Evolutionary conservation across 768 basidiomycete species (phyloP).

Genomic region (Boletus edulis): DNA sequence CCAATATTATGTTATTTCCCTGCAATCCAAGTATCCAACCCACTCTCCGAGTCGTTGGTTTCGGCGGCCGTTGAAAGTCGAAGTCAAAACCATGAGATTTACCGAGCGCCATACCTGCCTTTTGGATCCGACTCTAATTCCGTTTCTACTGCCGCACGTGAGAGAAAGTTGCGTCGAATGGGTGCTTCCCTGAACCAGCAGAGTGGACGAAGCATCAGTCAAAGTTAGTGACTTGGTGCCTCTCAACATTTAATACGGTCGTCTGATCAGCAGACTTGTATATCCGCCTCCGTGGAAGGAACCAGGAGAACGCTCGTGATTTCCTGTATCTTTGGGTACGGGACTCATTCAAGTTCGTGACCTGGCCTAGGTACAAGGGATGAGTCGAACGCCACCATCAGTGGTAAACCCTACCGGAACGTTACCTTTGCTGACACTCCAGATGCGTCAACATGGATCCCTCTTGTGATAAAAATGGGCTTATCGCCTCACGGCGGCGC

Average conservation of each 20-base stretch:
- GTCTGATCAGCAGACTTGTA: too few relatives aligned
- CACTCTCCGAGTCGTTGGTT: too few relatives aligned
- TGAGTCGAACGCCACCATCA: too few relatives aligned
- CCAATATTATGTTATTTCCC: too few relatives aligned
- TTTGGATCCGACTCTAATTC: background rate
- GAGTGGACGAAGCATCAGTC: background rate
- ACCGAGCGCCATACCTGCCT: background rate
- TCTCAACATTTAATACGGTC: background rate
- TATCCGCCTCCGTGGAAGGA: too few relatives aligned
- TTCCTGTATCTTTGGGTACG: too few relatives aligned
- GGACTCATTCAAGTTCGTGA: too few relatives aligned
- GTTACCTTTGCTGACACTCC: background rate
- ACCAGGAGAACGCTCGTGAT: too few relatives aligned
- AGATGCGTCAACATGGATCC: background rate
- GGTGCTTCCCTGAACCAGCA: background rate
- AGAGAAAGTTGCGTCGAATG: background rate
- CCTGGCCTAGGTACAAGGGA: too few relatives aligned
- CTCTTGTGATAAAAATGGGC: background rate
- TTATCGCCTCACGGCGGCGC: background rate
- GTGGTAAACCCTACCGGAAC: too few relatives aligned
- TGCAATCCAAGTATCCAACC: too few relatives aligned
- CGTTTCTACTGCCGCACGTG: background rate
- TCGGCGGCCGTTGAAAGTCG: background rate
- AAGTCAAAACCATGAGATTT: background rate
- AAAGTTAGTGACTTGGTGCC: background rate